Evolutionary conservation across 2,329 filamentous ascomycete species (phyloP).

Genomic region (Cladosporium sp.): DNA sequence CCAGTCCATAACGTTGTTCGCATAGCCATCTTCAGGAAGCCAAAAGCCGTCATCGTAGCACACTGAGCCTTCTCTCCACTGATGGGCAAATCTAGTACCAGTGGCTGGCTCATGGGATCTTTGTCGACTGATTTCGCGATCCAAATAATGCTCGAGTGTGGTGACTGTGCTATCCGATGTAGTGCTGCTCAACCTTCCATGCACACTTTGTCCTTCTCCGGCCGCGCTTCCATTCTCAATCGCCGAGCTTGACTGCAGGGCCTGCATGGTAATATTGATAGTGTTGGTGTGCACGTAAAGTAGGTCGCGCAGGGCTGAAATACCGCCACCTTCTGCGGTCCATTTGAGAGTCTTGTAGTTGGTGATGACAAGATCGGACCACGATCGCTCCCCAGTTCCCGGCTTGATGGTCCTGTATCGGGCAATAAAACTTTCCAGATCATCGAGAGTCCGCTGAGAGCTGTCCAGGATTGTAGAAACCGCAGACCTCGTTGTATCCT

Average conservation of each 20-base stretch:
- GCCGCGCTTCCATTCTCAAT: conserved; percentile 30
- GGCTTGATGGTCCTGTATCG: conserved; percentile 48
- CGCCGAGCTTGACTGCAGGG: conserved; percentile 43
- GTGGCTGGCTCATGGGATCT: background rate
- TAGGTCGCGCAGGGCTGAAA: conserved; percentile 42
- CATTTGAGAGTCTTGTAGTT: conserved; percentile 48
- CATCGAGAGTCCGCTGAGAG: conserved; percentile 42
- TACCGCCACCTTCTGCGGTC: conserved; percentile 47
- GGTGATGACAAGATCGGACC: conserved; percentile 45
- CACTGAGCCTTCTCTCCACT: background rate
- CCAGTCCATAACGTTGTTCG: conserved; percentile 25
- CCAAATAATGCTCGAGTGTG: conserved; percentile 18
- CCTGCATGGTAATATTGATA: conserved; percentile 43
- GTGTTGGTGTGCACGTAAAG: conserved; percentile 46
- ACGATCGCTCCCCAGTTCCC: conserved; percentile 44
- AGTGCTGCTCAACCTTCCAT: conserved; percentile 20
- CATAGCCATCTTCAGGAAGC: background rate
- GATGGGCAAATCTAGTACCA: background rate
- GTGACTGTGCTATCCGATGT: conserved; percentile 22
- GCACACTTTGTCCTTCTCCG: conserved; percentile 19
- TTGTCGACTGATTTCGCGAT: background rate
- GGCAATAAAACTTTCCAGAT: conserved; percentile 47
- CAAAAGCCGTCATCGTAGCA: background rate
- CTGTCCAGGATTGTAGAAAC: conserved; percentile 43
- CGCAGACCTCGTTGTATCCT: conserved; percentile 38